Base-by-base conservation (phyloP, 1,139 yeast species). In the Kodamaea ohmeri region DNA sequence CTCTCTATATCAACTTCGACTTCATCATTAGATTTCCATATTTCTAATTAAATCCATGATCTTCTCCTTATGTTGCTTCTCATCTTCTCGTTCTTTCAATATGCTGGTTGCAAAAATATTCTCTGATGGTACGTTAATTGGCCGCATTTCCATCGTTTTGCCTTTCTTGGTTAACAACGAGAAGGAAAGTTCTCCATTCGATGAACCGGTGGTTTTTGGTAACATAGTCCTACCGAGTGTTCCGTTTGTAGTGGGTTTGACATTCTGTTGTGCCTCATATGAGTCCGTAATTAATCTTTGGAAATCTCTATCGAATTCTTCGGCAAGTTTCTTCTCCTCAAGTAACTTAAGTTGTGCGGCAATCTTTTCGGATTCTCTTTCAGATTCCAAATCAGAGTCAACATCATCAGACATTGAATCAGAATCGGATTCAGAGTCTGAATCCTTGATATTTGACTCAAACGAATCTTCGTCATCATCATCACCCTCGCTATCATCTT, bases 151-250 rank as follows among this genome's bases (percentile, higher is more conserved):
- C 3, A 70, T 56, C 37, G 64, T 67, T 48, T 73, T 76, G 3
- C 83, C 84, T 22, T 55, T 53, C 43, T 57, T 77, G 1, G 81
- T 70, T 38, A 83, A 58, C 40, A 82, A 65, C 6, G 75, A 73
- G 50, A 82, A 81, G 7, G 75, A 62, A 6, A 72, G 61, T 35
- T 59, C 60, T 18, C 32, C 58, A 13, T 21, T 18, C 24, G 28
- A 9, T 4, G 27, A 12, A 3, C 12, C 16, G 16, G 28, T 6
- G 11, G 12, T 15, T 17, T 13, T 21, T 4, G 32, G 31, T 16
- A 25, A 16, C 11, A 14, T 24, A 3, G 17, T 21, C 18, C 19
- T 26, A 16, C 16, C 12, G 12, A 14, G 26, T 6, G 9, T n/a
- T 14, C 27, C 37, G 7, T 39, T 41, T 11, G 45, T 47, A 8